A percentile compares a stretch with the other conserved stretches of the same genome.
These are phyloP conservation scores for Quercus variabilis DNA, from an alignment of 306 rosid species.

Conservation along the genomic window DNA sequence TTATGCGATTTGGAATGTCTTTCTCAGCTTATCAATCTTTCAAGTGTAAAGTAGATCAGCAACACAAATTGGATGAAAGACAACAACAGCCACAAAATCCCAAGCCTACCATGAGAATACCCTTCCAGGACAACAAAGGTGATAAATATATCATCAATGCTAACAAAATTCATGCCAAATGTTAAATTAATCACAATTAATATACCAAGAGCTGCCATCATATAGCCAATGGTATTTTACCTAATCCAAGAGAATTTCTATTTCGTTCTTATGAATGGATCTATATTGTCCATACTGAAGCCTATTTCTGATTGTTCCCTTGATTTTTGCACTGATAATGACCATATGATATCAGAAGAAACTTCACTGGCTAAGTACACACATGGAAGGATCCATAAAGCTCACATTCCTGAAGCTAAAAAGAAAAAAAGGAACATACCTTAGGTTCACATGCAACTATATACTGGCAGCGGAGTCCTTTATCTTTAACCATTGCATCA, in stretches of 20 bases:
- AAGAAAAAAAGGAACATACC: constrained; percentile 37
- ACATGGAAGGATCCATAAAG: constrained; percentile 5
- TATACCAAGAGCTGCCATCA: neutral
- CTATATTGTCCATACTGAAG: neutral
- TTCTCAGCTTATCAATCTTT: neutral
- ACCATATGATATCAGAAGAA: neutral
- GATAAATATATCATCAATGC: no score
- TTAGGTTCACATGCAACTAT: constrained; percentile 96
- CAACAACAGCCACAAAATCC: neutral
- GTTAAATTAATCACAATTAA: no score
- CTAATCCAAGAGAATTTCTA: neutral
- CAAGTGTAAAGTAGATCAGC: neutral
- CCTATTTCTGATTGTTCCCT: neutral
- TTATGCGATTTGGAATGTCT: neutral
- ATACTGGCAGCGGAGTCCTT: constrained; percentile 94
- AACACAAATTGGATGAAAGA: neutral
- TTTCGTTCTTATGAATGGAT: neutral
- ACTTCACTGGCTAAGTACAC: constrained; percentile 8
- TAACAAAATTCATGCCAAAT: no score
- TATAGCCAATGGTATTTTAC: neutral
- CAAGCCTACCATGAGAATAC: neutral
- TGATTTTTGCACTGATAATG: neutral
- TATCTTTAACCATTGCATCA: constrained; percentile 91
- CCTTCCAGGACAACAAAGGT: neutral
- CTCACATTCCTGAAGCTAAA: neutral